Conservation (phyloP, 2,329 filamentous ascomycete species). For the Neonectria punicea region DNA sequence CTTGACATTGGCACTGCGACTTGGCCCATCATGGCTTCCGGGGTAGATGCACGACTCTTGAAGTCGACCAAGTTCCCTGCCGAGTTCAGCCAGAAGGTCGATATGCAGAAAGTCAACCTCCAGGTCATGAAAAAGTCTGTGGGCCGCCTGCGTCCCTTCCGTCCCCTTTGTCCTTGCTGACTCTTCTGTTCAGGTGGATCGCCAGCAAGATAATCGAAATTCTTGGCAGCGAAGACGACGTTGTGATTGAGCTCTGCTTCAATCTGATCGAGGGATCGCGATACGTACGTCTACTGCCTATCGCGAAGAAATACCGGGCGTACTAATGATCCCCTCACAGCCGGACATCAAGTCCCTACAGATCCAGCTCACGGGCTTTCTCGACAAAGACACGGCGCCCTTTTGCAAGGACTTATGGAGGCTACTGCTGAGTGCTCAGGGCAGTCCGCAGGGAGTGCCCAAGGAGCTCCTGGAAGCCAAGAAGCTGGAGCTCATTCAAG, state of each 20-base stretch:
- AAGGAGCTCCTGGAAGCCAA: constrained; percentile 96
- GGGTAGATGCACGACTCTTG: constrained; percentile 88
- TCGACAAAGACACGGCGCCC: constrained; percentile 87
- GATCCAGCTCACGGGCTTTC: constrained; percentile 92
- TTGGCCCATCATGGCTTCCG: constrained; percentile 74
- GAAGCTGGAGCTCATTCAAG: constrained; percentile 92
- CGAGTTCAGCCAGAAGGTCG: constrained; percentile 94
- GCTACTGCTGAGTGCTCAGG: constrained; percentile 88
- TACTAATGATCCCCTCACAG: constrained; percentile 58
- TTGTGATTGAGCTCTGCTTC: constrained; percentile 87
- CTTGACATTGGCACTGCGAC: constrained; percentile 30
- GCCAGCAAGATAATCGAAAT: constrained; percentile 87
- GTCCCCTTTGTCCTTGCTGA: constrained; percentile 24
- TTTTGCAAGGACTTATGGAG: constrained; percentile 98
- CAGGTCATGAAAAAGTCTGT: constrained; percentile 97
- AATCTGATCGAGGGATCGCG: constrained; percentile 77
- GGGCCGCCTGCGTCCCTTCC: constrained; percentile 3
- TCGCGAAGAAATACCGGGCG: constrained; percentile 28
- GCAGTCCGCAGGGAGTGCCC: constrained; percentile 88
- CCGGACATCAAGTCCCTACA: constrained; percentile 96
- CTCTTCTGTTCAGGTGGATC: constrained; percentile 79
- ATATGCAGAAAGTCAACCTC: constrained; percentile 96
- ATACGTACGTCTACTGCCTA: constrained; percentile 68
- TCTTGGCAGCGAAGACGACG: constrained; percentile 92
- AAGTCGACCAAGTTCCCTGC: constrained; percentile 93